Percentiles rank a stretch among this genome's conserved stretches.
Evolutionary conservation across 768 basidiomycete genomes (phyloP).

Genomic region (Boletus sp.): DNA sequence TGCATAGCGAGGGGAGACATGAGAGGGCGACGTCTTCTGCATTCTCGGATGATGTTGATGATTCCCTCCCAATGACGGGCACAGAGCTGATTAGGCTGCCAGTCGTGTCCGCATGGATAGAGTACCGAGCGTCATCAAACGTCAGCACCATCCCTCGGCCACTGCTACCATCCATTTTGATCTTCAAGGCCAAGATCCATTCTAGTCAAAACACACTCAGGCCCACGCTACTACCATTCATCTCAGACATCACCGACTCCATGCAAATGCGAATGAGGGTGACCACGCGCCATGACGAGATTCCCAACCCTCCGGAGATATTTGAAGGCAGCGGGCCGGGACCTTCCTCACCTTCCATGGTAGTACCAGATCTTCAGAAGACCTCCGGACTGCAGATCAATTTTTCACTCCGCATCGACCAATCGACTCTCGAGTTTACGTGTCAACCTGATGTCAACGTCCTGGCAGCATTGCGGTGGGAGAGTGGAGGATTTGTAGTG

Average conservation of each 20-base stretch:
- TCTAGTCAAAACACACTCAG: conserved; percentile 82
- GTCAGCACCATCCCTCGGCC: conserved; percentile 36
- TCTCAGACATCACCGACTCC: conserved; percentile 69
- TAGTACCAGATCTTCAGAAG: conserved; percentile 15
- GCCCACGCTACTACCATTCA: conserved; percentile 82
- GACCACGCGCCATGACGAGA: conserved; percentile 32
- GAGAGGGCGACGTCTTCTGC: conserved; percentile 36
- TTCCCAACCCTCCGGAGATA: conserved; percentile 12
- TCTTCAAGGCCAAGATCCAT: conserved; percentile 88
- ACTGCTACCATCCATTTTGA: conserved; percentile 55
- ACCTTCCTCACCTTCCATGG: conserved; percentile 20
- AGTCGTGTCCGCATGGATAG: conserved; percentile 76
- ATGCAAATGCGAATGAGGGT: conserved; percentile 71
- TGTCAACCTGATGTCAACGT: conserved; percentile 93
- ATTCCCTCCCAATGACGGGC: conserved; percentile 44
- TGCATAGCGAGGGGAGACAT: conserved; percentile 55
- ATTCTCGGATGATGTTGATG: conserved; percentile 47
- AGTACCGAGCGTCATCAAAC: conserved; percentile 63
- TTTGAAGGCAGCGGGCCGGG: conserved; percentile 2
- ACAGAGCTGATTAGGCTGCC: conserved; percentile 74
- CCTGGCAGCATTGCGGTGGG: conserved; percentile 86
- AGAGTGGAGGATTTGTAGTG: conserved; percentile 88
- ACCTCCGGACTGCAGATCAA: conserved; percentile 64
- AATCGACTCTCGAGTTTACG: conserved; percentile 80
- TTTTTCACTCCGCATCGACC: conserved; percentile 88